A percentile compares a stretch with the other conserved stretches of the same genome.
These are phyloP conservation scores for Phaffomyces opuntiae DNA, from an alignment of 805 yeast genomes.

Conservation along the genomic window DNA sequence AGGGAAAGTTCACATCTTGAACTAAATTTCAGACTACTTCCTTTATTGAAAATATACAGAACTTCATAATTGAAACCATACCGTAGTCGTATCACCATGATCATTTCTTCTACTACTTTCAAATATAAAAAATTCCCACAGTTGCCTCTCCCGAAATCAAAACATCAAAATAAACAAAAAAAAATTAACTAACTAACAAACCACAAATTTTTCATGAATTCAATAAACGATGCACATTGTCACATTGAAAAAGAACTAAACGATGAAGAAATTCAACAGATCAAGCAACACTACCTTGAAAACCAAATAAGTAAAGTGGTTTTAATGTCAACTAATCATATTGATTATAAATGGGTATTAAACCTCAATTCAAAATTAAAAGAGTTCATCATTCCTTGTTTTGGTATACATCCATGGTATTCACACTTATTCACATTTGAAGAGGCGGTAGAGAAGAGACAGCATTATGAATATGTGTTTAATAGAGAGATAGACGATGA, in stretches of 20 bases:
- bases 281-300: conserved; percentile 3
- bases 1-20: no score
- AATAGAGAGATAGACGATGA: conserved; percentile 27
- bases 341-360: conserved; percentile 27
- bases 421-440: conserved; percentile 48
- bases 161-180: no score
- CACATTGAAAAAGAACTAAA: conserved; percentile 22
- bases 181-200: no score
- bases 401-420: conserved; percentile 94
- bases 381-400: conserved; percentile 32
- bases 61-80: no score
- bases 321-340: conserved; percentile 44
- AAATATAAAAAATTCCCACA: no score
- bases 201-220: neutral
- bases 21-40: no score
- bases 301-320: conserved; percentile 9
- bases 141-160: no score
- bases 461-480: conserved; percentile 55
- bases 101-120: no score
- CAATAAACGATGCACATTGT: neutral
- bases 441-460: conserved; percentile 25
- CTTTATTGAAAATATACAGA: no score
- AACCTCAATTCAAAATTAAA: conserved; percentile 17
- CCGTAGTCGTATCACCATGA: no score
- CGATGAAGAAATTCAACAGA: neutral